Conservation (phyloP, 164 flowering plant genomes). For the Vitis amurensis region DNA sequence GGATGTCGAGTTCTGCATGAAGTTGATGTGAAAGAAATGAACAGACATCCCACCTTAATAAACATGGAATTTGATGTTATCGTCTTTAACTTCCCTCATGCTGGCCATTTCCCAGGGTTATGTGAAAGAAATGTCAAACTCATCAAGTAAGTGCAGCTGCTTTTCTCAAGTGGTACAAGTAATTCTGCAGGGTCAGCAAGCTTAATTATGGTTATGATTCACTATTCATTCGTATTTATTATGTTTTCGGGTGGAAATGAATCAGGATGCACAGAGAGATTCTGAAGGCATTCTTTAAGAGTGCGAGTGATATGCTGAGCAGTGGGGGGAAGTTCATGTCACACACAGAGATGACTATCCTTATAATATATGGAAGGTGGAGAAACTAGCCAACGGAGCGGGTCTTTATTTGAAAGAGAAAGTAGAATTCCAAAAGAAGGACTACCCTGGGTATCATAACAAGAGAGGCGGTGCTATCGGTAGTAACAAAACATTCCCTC, state of each 20-base stretch:
- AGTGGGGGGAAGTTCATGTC: slow-evolving; percentile 44
- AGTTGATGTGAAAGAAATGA: slow-evolving; percentile 37
- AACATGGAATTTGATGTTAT: slow-evolving; percentile 35
- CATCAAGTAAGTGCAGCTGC: slow-evolving; percentile 22
- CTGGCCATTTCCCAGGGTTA: slow-evolving; percentile 19
- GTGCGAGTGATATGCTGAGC: slow-evolving; percentile 31
- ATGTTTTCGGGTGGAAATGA: neutral
- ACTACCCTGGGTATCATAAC: no score
- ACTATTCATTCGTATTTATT: neutral
- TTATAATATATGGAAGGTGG: slow-evolving; percentile 35
- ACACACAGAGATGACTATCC: slow-evolving; percentile 42
- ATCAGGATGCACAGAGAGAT: slow-evolving; percentile 38
- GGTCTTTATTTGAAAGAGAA: slow-evolving; percentile 32
- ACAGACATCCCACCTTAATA: slow-evolving; percentile 16
- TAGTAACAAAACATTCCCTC: no score
- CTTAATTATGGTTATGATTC: neutral
- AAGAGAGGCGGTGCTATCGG: no score
- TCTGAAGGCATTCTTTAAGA: slow-evolving; percentile 32
- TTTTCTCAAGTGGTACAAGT: no score
- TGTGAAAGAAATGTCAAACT: slow-evolving; percentile 7
- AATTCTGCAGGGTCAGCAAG: no score
- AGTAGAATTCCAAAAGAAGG: slow-evolving; percentile 8
- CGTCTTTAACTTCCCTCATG: slow-evolving; percentile 59
- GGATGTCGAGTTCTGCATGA: slow-evolving; percentile 38
- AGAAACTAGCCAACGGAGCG: slow-evolving; percentile 24